Evolutionary conservation across 1,284 basidiomycete genomes (phyloP).

Genomic region (Inonotus obliquus): DNA sequence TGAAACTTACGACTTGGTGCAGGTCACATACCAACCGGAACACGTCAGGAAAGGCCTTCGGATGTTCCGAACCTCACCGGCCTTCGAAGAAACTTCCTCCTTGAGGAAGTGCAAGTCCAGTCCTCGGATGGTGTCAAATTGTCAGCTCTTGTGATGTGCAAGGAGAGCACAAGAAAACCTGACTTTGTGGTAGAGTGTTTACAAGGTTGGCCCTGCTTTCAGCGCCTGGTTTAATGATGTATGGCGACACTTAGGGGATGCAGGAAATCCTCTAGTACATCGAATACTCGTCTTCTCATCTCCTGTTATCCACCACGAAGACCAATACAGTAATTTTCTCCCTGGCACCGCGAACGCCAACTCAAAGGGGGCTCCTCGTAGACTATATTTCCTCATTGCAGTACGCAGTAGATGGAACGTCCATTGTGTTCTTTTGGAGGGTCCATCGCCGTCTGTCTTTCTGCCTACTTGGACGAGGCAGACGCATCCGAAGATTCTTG

Average conservation of each 20-base stretch:
- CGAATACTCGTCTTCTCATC: conserved; percentile 42
- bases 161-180: conserved; percentile 2
- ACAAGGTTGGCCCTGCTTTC: conserved; percentile 29
- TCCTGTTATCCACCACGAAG: conserved; percentile 22
- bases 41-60: background rate
- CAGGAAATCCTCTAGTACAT: conserved; percentile 45
- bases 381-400: conserved; percentile 37
- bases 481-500: conserved; percentile 34
- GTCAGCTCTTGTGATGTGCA: conserved; percentile 28
- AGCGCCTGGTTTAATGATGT: background rate
- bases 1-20: background rate
- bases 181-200: conserved; percentile 34
- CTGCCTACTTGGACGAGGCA: conserved; percentile 18
- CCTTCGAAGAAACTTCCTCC: background rate
- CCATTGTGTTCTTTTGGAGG: conserved; percentile 44
- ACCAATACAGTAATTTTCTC: conserved; percentile 30
- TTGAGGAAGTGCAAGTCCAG: conserved; percentile 18
- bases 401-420: conserved; percentile 27
- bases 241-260: conserved; percentile 37
- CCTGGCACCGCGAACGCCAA: conserved; percentile 35
- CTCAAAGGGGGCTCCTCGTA: conserved; percentile 33
- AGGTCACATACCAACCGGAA: conserved; percentile 34
- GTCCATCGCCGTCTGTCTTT: conserved; percentile 38
- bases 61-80: background rate
- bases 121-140: conserved; percentile 25